These are phyloP conservation scores for Kodamaea hsintzibuensis DNA, from an alignment of 805 yeast species.

Conservation along the genomic window DNA sequence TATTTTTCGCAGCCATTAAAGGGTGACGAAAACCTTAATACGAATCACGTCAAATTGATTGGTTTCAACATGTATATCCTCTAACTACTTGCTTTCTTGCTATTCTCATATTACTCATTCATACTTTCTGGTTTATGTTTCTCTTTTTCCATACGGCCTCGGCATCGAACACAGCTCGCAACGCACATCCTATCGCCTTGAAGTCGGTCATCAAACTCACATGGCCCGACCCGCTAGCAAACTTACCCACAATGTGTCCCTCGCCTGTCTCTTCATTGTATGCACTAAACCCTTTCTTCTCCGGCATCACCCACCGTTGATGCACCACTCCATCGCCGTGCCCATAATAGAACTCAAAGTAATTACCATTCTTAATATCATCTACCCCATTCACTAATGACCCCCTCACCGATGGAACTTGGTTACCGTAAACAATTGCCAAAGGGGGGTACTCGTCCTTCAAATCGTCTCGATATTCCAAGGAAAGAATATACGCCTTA, in stretches of 20 bases:
- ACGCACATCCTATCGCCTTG: conserved; percentile 68
- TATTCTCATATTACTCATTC: background rate
- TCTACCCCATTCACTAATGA: conserved; percentile 61
- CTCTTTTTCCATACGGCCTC: conserved; percentile 43
- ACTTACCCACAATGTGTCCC: conserved; percentile 64
- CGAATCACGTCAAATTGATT: too few relatives aligned
- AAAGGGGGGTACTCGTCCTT: conserved; percentile 70
- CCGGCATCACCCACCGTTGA: conserved; percentile 81
- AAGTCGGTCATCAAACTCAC: conserved; percentile 77
- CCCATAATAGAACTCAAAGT: conserved; percentile 76
- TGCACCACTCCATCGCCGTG: conserved; percentile 94
- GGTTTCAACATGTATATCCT: too few relatives aligned
- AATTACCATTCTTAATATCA: conserved; percentile 70
- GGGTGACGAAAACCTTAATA: too few relatives aligned
- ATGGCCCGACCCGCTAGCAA: conserved; percentile 70
- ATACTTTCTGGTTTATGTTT: background rate
- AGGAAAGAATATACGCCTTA: conserved; percentile 53
- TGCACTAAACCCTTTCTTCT: conserved; percentile 57
- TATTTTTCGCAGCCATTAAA: conserved; percentile 1
- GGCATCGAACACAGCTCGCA: conserved; percentile 61
- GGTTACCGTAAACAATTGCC: conserved; percentile 77
- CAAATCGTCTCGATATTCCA: conserved; percentile 53
- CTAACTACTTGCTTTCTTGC: too few relatives aligned
- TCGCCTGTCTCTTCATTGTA: conserved; percentile 29
- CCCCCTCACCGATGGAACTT: conserved; percentile 84